Evolutionary conservation across 2,329 filamentous ascomycete species (phyloP), one percentile per base, ranked within the genome.

Genomic region (Neopestalotiopsis sp.): DNA sequence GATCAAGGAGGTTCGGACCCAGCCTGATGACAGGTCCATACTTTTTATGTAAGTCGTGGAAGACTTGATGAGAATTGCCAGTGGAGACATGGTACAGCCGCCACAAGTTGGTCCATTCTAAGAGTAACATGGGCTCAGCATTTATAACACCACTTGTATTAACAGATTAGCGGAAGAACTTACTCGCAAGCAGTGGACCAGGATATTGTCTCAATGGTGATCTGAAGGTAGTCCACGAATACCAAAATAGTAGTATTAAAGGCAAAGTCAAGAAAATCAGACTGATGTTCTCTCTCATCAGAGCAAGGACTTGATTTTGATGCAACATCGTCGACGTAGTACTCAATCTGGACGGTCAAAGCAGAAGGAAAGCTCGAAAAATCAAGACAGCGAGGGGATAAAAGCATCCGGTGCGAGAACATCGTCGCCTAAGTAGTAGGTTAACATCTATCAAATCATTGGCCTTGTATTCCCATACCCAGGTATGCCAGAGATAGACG

Each of bases 1-100:
- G 59, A n/a, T 42, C 34, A 5, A 62, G 59, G 12, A 62, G 34
- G 34, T 62, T 42, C 12, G 59, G 59, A 7, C 59, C 59, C n/a
- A 62, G n/a, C 5, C 59, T 24, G 5, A 62, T n/a, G 5, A 62
- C 32, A 38, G 59, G 34, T 3, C 34, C 59, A 24, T 59, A 59
- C 57, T 59, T 59, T 12, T 34, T 30, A 24, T 59, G 57, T 7
- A 59, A 24, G 6, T 30, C 57, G 5, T 28, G 24, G 12, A 30
- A 28, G 57, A 30, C 6, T 14, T 30, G 28, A 13, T 59, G 57
- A 2, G 12, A 59, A 4, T 59, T 12, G 2, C 57, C 57, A 3
- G 13, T 30, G 1, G 57, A 30, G 17, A 59, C 57, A 30, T 59
- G 24, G n/a, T 28, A 59, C 17, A 59, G 57, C 14, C 57, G 30